phyloP scores from a whole-genome alignment of 495 filamentous ascomycete species.

The Penicillium lividum region DNA sequence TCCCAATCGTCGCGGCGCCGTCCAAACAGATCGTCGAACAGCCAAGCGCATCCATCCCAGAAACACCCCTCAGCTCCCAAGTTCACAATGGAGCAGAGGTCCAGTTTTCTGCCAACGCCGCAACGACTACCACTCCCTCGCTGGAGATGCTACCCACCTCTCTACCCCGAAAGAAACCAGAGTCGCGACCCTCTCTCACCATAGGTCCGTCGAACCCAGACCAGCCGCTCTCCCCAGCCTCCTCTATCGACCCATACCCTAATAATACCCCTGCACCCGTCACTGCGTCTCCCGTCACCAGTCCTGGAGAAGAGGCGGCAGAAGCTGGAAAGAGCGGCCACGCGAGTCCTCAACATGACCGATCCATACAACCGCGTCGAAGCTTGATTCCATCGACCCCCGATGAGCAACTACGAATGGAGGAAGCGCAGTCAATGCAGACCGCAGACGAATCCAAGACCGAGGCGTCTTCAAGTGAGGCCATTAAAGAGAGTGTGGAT shows the following conservation, averaged over 20 bases:
- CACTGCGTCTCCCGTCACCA: constrained; percentile 43
- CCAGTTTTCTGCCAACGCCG: constrained; percentile 18
- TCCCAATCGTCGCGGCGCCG: constrained; percentile 12
- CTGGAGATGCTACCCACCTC: constrained; percentile 17
- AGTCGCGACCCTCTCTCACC: constrained; percentile 34
- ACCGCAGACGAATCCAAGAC: constrained; percentile 21
- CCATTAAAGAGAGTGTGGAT: constrained; percentile 28
- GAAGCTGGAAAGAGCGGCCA: constrained; percentile 27
- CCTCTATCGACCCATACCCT: constrained; percentile 44
- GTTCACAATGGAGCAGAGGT: constrained; percentile 21
- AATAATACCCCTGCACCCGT: constrained; percentile 44
- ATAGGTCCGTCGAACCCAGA: constrained; percentile 33
- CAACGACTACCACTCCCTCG: constrained; percentile 20
- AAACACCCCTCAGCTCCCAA: constrained; percentile 29
- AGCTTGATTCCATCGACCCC: constrained; percentile 44
- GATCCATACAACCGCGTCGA: constrained; percentile 20
- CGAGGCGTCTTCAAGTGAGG: constrained; percentile 23
- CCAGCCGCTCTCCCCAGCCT: constrained; percentile 48
- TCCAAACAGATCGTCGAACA: constrained; percentile 16
- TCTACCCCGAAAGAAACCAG: constrained; percentile 31
- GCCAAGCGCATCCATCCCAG: constrained; percentile 17
- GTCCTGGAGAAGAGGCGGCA: constrained; percentile 39
- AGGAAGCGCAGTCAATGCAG: constrained; percentile 48
- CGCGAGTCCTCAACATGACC: constrained; percentile 28
- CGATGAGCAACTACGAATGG: constrained; percentile 51